Base-by-base conservation (phyloP, 495 filamentous ascomycete species). In the Cudoniella acicularis region DNA sequence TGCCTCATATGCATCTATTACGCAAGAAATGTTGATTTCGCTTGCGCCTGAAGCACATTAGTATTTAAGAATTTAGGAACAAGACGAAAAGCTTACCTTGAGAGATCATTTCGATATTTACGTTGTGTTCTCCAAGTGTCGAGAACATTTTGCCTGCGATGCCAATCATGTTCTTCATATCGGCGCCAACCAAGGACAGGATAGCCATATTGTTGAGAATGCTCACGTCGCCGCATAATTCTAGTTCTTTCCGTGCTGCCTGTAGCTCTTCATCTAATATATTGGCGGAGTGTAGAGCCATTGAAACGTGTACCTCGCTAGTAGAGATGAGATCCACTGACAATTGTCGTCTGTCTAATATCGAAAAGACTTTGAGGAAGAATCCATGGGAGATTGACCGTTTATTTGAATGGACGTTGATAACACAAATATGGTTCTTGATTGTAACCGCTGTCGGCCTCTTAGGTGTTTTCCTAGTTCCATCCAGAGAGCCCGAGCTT, bases 11-110 rank as follows among this genome's bases (percentile, higher is more conserved):
- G 90, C 90, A 65, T 94, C 90, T 64, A 98, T 95, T 8, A 98
- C 94, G 71, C 94, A 98, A 13, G 90, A 94, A 54, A 98, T 98
- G 71, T 96, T 97, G 74, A 98, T 98, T 77, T 98, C 94, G 67
- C 92, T 96, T 45, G 92, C 91, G 57, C 93, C 94, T 96, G 73
- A 40, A 40, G 20, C 16, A 8, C n/a, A 21, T 43, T 43, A 24
- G 10, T 6, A 10, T n/a, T 50, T 21, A 36, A 13, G 48, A n/a
- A 20, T 24, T 50, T 10, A 23, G 20, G n/a, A 20, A 25, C 8
- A 24, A 21, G 1, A 17, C 25, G 53, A 49, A 17, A 57, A 49
- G 72, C 81, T 70, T 77, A 93, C 91, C 91, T 81, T 96, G 92
- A 21, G 89, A 93, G 57, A 97, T 97, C 92, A 97, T 96, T 74